A percentile compares a stretch with the other conserved stretches of the same genome.
phyloP scores from a whole-genome alignment of 495 filamentous ascomycete genomes.

The Parachaetomium inaequale region DNA sequence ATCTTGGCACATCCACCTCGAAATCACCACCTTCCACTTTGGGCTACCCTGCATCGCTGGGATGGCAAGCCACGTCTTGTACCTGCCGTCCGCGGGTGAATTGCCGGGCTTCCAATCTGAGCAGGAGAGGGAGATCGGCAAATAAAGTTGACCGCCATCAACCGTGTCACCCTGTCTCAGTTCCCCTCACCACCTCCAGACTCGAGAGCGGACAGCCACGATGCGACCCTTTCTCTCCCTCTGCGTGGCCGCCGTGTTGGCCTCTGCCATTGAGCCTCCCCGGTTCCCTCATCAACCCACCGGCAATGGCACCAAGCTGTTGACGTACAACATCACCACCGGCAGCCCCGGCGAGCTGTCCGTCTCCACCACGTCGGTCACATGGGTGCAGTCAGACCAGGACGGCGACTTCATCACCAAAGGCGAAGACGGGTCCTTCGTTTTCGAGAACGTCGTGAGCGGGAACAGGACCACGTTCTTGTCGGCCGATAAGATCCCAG shows the following conservation, averaged over 20 bases:
- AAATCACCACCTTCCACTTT: constrained; percentile 15
- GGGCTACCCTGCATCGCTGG: background rate
- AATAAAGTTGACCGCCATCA: constrained; percentile 5
- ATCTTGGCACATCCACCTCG: constrained; percentile 16
- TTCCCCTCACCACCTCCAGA: background rate
- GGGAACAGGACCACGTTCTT: constrained; percentile 48
- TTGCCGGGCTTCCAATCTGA: constrained; percentile 13
- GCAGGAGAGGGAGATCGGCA: constrained; percentile 10
- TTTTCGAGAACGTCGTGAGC: constrained; percentile 49
- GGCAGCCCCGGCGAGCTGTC: constrained; percentile 29
- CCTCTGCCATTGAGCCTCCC: constrained; percentile 35
- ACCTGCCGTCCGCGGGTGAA: constrained; percentile 20
- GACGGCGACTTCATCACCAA: constrained; percentile 50
- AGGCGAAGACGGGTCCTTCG: constrained; percentile 38
- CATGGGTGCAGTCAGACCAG: constrained; percentile 43
- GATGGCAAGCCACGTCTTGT: constrained; percentile 6
- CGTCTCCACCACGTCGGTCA: constrained; percentile 37
- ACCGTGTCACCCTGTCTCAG: background rate
- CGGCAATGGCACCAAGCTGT: constrained; percentile 38
- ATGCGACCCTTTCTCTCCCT: constrained; percentile 23
- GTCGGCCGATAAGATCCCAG: constrained; percentile 36
- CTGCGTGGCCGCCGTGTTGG: constrained; percentile 16
- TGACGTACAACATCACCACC: constrained; percentile 44
- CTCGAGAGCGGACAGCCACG: background rate
- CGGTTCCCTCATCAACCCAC: constrained; percentile 39